phyloP scores from a whole-genome alignment of 306 rosid species.

The Inga leiocalycina region DNA sequence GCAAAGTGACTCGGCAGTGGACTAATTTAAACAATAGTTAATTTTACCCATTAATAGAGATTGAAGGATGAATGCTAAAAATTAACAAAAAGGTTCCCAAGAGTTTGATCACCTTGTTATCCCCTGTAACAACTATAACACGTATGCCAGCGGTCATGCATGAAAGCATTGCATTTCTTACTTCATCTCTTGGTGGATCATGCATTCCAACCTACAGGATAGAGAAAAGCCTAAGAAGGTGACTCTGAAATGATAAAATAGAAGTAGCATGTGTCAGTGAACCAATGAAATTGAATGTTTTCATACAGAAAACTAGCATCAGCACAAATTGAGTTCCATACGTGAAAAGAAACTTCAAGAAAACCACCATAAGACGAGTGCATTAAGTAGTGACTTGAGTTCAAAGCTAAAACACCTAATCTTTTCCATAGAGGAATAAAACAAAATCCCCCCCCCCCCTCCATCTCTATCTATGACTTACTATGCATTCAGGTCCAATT shows the following conservation, averaged over 20 bases:
- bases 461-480: neutral
- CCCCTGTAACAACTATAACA: conserved; percentile 98
- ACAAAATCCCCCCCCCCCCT: neutral
- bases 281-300: neutral
- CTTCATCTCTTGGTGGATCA: conserved; percentile 99
- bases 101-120: conserved; percentile 77
- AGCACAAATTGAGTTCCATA: neutral
- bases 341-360: neutral
- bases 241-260: neutral
- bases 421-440: neutral
- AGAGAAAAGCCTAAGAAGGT: conserved; percentile 5
- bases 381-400: neutral
- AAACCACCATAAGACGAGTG: neutral
- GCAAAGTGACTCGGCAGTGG: conserved; percentile 98
- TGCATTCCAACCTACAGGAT: conserved; percentile 87
- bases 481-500: neutral
- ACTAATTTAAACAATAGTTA: conserved; percentile 50
- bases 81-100: conserved; percentile 7
- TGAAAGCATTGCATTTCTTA: conserved; percentile 87
- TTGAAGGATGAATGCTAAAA: conserved; percentile 29
- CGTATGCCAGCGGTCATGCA: conserved; percentile 99
- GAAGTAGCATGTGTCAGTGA: neutral
- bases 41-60: conserved; percentile 33
- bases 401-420: neutral
- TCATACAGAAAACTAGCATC: neutral